These are phyloP conservation scores for Dryas integrifolia DNA, from an alignment of 331 rosid species.

Conservation along the genomic window DNA sequence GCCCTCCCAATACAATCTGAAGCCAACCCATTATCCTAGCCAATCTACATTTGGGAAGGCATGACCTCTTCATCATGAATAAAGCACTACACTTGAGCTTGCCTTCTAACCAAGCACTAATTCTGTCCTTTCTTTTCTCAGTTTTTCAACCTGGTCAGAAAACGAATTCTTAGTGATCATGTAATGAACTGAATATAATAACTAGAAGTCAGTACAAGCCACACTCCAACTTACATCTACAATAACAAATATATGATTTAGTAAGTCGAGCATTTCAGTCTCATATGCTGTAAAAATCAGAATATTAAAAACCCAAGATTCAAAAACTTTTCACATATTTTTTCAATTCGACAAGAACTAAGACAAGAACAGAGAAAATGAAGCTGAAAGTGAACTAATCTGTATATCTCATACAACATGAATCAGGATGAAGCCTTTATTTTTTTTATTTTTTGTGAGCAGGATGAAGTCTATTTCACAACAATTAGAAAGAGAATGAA, in stretches of 20 bases:
- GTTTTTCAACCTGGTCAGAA: slow-evolving; percentile 21
- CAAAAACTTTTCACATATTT: not conserved
- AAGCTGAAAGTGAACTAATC: not conserved
- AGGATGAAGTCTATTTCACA: not conserved
- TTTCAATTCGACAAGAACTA: no score
- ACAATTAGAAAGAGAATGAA: not conserved
- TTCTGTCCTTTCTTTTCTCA: slow-evolving; percentile 8
- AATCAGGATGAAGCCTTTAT: not conserved
- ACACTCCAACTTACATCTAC: not conserved
- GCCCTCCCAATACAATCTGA: slow-evolving; percentile 62
- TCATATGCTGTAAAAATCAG: not conserved
- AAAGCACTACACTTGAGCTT: not conserved
- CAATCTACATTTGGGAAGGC: slow-evolving; percentile 53
- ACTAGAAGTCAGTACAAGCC: not conserved
- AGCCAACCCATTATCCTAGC: slow-evolving; percentile 55
- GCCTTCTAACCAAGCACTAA: slow-evolving; percentile 4
- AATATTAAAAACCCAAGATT: not conserved
- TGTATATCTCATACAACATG: not conserved
- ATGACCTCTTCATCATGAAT: slow-evolving; percentile 42
- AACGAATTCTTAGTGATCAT: not conserved
- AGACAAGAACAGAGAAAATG: no score
- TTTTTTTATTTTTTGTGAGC: no score
- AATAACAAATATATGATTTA: not conserved
- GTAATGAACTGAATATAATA: not conserved
- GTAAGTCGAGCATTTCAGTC: not conserved